These are phyloP conservation scores for Candida tetrigidarum DNA, from an alignment of 1,139 yeast genomes.

Conservation along the genomic window DNA sequence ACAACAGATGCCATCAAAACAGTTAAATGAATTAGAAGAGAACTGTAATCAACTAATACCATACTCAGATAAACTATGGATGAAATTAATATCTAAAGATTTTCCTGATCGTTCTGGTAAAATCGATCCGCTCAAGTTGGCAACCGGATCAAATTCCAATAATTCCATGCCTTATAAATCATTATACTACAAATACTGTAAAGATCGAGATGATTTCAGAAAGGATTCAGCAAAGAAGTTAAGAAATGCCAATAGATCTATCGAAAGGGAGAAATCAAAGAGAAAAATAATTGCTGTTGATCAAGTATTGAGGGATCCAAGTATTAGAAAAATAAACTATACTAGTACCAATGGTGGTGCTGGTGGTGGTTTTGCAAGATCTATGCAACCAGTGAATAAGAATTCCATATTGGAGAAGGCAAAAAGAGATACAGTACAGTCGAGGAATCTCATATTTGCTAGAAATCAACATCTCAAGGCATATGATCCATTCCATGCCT, in stretches of 20 bases:
- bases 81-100: conserved; percentile 43
- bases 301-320: conserved; percentile 43
- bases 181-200: conserved; percentile 44
- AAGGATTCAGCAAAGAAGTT: conserved; percentile 54
- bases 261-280: conserved; percentile 46
- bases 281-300: conserved; percentile 50
- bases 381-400: conserved; percentile 17
- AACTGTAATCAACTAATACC: conserved; percentile 48
- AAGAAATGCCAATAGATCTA: conserved; percentile 45
- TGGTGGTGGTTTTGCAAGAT: conserved; percentile 4
- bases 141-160: conserved; percentile 1
- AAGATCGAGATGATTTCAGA: conserved; percentile 50
- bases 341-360: conserved; percentile 3
- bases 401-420: conserved; percentile 42
- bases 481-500: conserved; percentile 33
- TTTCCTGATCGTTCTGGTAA: conserved; percentile 49
- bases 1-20: conserved; percentile 48
- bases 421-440: conserved; percentile 32
- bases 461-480: conserved; percentile 19
- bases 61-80: conserved; percentile 59
- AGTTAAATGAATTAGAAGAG: conserved; percentile 47
- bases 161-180: conserved; percentile 41
- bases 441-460: conserved; percentile 37
- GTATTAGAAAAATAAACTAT: conserved; percentile 26
- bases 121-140: conserved; percentile 11